Base-by-base conservation (phyloP, 2,329 filamentous ascomycete genomes). In the Bipolaris gigantea region DNA sequence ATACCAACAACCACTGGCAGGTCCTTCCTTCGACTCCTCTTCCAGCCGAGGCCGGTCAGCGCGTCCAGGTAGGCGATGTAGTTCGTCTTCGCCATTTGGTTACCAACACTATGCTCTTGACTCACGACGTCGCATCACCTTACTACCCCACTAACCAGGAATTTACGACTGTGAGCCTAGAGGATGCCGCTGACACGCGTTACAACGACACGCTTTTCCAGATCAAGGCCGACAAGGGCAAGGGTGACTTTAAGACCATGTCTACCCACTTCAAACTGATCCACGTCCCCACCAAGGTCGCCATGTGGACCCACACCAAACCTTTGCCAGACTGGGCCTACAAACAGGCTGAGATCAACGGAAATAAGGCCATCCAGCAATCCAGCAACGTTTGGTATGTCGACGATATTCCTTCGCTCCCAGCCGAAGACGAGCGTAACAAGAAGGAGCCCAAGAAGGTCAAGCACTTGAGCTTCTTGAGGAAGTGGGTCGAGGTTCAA, bases 1-100 rank as follows among this genome's bases (percentile, higher is more conserved):
- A 99, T 73, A 97, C 93, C 70, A 99, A 99, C 83, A 99, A 99
- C 79, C 85, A 95, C 71, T 99, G 94, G 94, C 88, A 97, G 76
- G 87, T 99, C 62, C 76, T 97, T 33, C 94, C 94, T 8, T 74
- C 82, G 5, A 79, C 81, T 49, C 59, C 61, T 21, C 59, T 74
- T 41, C 59, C 74, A 0, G 83, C 87, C 53, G 78, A 82, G 48
- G 62, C 80, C 32, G 87, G 84, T 25, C 85, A 85, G 58, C 80
- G 79, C 16, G 89, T 99, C 60, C 87, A 85, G 75, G 91, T 96
- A 73, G 88, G 92, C 61, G 92, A 97, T 60, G 76, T 93, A 48
- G 85, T 99, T 53, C 88, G 93, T 66, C 86, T 99, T 50, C 87
- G 89, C 63, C 94, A 99, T 72, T 63, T 96, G 40, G 87, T 87